Evolutionary conservation across 108 stramenopile species (phyloP), one percentile per base, ranked within the genome.

Genomic region (Fistulifera solaris): DNA sequence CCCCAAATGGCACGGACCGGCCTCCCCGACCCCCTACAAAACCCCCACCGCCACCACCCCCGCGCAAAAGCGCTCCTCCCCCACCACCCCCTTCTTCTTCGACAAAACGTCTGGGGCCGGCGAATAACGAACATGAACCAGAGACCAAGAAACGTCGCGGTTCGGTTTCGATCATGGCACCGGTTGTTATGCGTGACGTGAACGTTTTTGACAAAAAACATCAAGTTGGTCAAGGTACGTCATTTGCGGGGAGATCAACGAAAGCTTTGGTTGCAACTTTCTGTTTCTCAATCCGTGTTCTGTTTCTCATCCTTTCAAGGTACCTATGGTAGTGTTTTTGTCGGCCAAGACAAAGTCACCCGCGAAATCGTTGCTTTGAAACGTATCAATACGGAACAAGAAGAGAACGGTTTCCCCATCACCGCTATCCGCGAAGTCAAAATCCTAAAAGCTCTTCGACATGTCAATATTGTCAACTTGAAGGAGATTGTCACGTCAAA

Each of bases 361-460:
- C 74, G 72, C 21, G 85, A 89, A 65, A 73, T 87, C 53, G 89
- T 93, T 6, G 95, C 95, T 21, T 66, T 96, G 38, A 96, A 96
- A 58, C 68, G 86, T 27, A 91, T 95, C 73, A 93, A 89, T 47
- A 84, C 87, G 3, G 78, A 91, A 66, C 83, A 85, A 52, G 89
- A 94, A 66, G 85, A 85, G 55, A 85, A 89, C 62, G 95, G 93
- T 11, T 94, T 93, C 48, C 95, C 95, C 8, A 86, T 94, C 50
- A 93, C 87, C 40, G 91, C 95, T 18, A 71, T 96, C 42, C 93
- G 95, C 22, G 95, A 96, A 70, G 87, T 96, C 54, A 90, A 94
- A 58, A 89, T 96, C 55, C 75, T 96, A 39, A 90, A 91, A 70
- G 85, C 80, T 16, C 62, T 96, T 62, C 62, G 73, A 11, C 93